Evolutionary conservation across 148 eudicot species (phyloP), one percentile per base, ranked within the genome.

Genomic region (Spergularia marina): DNA sequence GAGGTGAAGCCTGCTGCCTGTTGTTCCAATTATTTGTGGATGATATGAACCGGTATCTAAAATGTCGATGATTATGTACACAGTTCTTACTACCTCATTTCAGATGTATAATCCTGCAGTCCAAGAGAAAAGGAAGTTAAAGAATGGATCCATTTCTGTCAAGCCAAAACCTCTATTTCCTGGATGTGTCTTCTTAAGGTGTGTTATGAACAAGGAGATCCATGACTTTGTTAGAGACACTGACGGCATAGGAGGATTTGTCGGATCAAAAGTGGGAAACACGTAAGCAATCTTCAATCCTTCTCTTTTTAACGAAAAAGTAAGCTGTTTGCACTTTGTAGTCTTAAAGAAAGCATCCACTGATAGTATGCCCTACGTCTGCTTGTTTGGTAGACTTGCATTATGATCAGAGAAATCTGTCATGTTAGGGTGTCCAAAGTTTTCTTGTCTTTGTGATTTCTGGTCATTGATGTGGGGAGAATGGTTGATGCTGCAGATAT

Each of bases 261-360:
- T 91, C 75, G 97, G 94, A 76, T 84, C 86, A 62, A 89, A 79
- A 86, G 98, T 91, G 56, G 98, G 97, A 81, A 96, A 92, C 86
- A 88, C 86, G 97, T 96, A 91, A 86, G 98, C 80, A 30, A 44
- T 60, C 17, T 67, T 53, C 49, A n/a, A 30, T 17, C 2, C 74
- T 57, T 49, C 16, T 18, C 2, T 16, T 23, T 34, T 70, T 34
- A 51, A 14, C 30, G 36, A 44, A 15, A 41, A 11, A 7, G 9
- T 47, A 21, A 30, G 55, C 23, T 63, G 39, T 47, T 75, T 70
- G 9, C 44, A 40, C n/a, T n/a, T 5, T 44, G 8, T 9, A 44
- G 49, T 44, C 49, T 47, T 47, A 59, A 10, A 77, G 56, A 34
- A 39, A 7, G 25, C 14, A 60, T 52, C 10, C 64, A 3, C 14